Evolutionary conservation across 371 early-diverging fungal genomes (phyloP).

Genomic region (Apophysomyces elegans): DNA sequence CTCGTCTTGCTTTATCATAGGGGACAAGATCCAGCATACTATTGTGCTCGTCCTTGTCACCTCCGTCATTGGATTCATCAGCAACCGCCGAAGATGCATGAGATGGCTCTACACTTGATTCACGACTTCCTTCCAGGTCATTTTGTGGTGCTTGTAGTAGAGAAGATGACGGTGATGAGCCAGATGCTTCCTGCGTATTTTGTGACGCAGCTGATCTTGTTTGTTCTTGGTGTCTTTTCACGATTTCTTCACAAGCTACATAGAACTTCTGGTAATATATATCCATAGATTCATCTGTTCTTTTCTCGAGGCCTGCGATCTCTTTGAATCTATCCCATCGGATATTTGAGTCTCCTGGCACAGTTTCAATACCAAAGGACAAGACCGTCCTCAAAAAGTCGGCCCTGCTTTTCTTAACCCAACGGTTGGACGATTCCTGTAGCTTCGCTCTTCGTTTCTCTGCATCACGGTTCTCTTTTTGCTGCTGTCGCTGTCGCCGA

Average conservation of each 20-base stretch:
- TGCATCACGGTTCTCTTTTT: constrained; percentile 52
- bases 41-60: constrained; percentile 44
- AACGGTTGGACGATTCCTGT: constrained; percentile 55
- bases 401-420: constrained; percentile 73
- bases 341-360: constrained; percentile 34
- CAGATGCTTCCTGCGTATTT: constrained; percentile 20
- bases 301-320: constrained; percentile 68
- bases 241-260: constrained; percentile 66
- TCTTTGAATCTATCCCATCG: constrained; percentile 78
- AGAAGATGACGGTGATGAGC: constrained; percentile 20
- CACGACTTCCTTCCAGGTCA: constrained; percentile 36
- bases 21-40: constrained; percentile 58
- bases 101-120: constrained; percentile 46
- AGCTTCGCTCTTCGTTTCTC: constrained; percentile 49
- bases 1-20: constrained; percentile 72
- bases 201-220: constrained; percentile 14
- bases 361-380: constrained; percentile 71
- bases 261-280: constrained; percentile 58
- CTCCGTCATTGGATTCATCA: constrained; percentile 20
- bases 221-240: constrained; percentile 45
- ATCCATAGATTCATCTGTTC: constrained; percentile 74
- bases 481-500: constrained; percentile 44
- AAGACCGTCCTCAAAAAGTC: constrained; percentile 73
- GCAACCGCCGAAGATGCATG: not conserved
- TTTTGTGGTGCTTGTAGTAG: constrained; percentile 6